Evolutionary conservation across 371 early-diverging fungal species (phyloP).

Genomic region (Mortierella sp.): DNA sequence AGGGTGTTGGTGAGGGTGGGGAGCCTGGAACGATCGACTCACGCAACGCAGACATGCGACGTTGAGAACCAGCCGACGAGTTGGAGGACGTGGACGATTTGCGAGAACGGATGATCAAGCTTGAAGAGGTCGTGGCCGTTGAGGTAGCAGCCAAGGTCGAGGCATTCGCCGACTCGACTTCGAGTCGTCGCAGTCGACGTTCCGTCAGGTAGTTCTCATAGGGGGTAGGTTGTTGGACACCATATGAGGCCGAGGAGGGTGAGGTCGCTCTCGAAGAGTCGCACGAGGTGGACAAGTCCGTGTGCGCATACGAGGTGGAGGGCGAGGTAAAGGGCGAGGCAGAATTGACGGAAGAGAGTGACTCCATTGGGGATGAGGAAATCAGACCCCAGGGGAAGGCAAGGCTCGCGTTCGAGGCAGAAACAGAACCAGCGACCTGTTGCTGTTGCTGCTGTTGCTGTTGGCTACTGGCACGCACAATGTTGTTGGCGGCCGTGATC

Average conservation of each 20-base stretch:
- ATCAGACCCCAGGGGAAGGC: constrained; percentile 31
- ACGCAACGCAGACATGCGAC: constrained; percentile 21
- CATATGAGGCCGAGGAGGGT: constrained; percentile 5
- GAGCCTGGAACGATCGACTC: constrained; percentile 7
- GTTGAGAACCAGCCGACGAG: constrained; percentile 29
- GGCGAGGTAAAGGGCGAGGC: constrained; percentile 37
- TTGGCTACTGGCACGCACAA: constrained; percentile 27
- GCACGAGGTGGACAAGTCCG: constrained; percentile 32
- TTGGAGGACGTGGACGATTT: constrained; percentile 44
- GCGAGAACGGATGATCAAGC: constrained; percentile 30
- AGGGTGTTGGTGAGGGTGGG: not conserved
- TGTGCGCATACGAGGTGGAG: constrained; percentile 27
- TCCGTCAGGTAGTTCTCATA: constrained; percentile 29
- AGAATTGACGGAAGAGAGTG: constrained; percentile 34
- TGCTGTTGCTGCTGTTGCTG: not conserved
- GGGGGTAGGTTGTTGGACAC: not conserved
- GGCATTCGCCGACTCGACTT: no score
- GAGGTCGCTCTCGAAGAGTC: constrained; percentile 41
- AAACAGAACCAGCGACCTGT: no score
- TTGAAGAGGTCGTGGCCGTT: constrained; percentile 9
- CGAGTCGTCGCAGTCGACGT: constrained; percentile 4
- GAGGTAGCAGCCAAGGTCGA: no score
- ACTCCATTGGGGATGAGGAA: constrained; percentile 33
- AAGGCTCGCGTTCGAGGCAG: no score
- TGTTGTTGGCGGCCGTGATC: constrained; percentile 30